These are phyloP conservation scores for Sclerotinia sclerotiorum DNA, from an alignment of 2,329 filamentous ascomycete species.

Conservation along the genomic window DNA sequence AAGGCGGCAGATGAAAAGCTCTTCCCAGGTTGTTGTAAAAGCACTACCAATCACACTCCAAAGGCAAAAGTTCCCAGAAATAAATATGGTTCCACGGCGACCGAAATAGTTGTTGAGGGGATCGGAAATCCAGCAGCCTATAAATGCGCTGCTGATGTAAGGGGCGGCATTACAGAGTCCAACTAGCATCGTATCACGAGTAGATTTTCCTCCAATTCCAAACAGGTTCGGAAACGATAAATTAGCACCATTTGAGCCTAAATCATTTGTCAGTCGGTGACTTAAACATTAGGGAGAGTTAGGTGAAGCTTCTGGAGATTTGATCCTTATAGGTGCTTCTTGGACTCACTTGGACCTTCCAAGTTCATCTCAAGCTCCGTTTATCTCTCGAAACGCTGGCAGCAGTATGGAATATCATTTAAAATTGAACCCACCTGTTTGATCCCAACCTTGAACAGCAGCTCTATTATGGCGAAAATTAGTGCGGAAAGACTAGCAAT, in stretches of 20 bases:
- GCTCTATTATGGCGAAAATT: constrained; percentile 42
- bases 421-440: constrained; percentile 10
- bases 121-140: constrained; percentile 56
- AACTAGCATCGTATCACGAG: constrained; percentile 54
- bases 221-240: constrained; percentile 47
- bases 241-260: constrained; percentile 51
- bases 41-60: constrained; percentile 61
- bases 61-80: constrained; percentile 61
- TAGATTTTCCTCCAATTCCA: constrained; percentile 45
- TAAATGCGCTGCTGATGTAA: constrained; percentile 44
- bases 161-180: constrained; percentile 56
- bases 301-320: background rate
- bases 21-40: constrained; percentile 56
- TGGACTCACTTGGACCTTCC: background rate
- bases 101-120: constrained; percentile 59
- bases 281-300: background rate
- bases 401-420: background rate
- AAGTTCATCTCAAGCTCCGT: no score
- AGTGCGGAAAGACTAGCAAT: constrained; percentile 60
- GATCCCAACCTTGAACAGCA: constrained; percentile 54
- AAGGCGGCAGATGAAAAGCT: constrained; percentile 56
- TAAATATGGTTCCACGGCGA: constrained; percentile 64
- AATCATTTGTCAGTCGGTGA: constrained; percentile 18
- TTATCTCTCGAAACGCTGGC: no score
- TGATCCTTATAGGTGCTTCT: background rate